Base-by-base conservation (phyloP, 2,329 filamentous ascomycete genomes). In the Blumeria graminis region DNA sequence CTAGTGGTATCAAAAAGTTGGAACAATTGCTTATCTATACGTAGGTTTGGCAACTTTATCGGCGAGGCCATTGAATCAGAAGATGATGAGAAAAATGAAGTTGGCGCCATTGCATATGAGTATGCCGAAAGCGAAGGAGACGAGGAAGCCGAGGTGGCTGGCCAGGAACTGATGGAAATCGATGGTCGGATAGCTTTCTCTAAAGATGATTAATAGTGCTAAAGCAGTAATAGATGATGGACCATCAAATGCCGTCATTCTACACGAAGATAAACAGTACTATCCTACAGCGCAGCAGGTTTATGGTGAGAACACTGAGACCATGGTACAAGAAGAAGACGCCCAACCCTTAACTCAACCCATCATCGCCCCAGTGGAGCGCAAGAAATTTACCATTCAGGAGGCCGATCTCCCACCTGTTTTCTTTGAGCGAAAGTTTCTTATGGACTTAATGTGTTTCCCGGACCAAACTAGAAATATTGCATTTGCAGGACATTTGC, bases 191-290 rank as follows among this genome's bases (percentile, higher is more conserved):
- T 50, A 52, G 33, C 28, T 11, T 56, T 57, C 32, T 34, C 18
- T 34, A 3, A 10, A 11, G 14, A 48, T 3, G 41, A 41, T 35
- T 16, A n/a, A 8, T n/a, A 36, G 22, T 38, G 28, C 55, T 56
- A 35, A 56, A 16, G 34, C 33, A 34, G 13, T 10, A 57, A 59
- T 61, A 77, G 80, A 87, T 68, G 83, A 89, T 53, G 88, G 85
- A 13, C 86, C 90, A 3, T 95, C 89, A 5, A 98, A 96, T 69
- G 90, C 92, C 55, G 88, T 98, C n/a, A 78, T 98, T 57, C 77
- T 98, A 50, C 92, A 98, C 71, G 92, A 98, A 74, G 92, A 98
- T 72, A 98, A 98, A 70, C 92, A 96, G 68, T 98, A 98, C 70
- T 98, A 98, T 67, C 92, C 92, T 34, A 94, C 89, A n/a, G 92